Evolutionary conservation across 2,329 filamentous ascomycete species (phyloP).

Genomic region (Westerdykella aurantiaca): DNA sequence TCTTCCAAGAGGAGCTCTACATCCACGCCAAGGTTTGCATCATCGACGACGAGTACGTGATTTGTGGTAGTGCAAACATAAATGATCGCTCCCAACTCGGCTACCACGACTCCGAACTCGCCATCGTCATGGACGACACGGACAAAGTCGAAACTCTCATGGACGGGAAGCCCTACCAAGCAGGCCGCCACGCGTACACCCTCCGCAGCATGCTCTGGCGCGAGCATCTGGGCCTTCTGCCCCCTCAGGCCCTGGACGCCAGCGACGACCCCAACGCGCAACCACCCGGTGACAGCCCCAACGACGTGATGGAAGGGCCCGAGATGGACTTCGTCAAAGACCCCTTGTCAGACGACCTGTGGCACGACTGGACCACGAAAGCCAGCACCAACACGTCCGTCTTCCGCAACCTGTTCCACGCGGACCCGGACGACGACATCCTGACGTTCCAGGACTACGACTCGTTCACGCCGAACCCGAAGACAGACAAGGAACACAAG

Average conservation of each 20-base stretch:
- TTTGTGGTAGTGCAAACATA: slow-evolving; percentile 84
- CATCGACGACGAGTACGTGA: slow-evolving; percentile 75
- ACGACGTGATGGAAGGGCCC: slow-evolving; percentile 68
- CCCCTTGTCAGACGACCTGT: slow-evolving; percentile 53
- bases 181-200: slow-evolving; percentile 75
- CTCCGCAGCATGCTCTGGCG: slow-evolving; percentile 80
- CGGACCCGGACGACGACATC: slow-evolving; percentile 84
- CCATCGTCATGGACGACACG: slow-evolving; percentile 83
- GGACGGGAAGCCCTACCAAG: slow-evolving; percentile 70
- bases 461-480: slow-evolving; percentile 53
- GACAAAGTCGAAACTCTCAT: slow-evolving; percentile 65
- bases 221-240: slow-evolving; percentile 80
- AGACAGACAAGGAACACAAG: slow-evolving; percentile 58
- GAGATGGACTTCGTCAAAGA: slow-evolving; percentile 57
- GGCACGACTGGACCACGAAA: slow-evolving; percentile 61
- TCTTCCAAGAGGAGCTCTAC: slow-evolving; percentile 94
- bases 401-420: slow-evolving; percentile 76
- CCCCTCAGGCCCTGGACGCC: slow-evolving; percentile 63
- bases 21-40: slow-evolving; percentile 90
- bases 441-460: slow-evolving; percentile 89
- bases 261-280: slow-evolving; percentile 67
- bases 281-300: slow-evolving; percentile 63
- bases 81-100: slow-evolving; percentile 88
- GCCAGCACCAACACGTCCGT: slow-evolving; percentile 67
- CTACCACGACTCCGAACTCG: slow-evolving; percentile 83